Conservation (phyloP, 176 grass and related monocot species). For the Elymus sibiricus region DNA sequence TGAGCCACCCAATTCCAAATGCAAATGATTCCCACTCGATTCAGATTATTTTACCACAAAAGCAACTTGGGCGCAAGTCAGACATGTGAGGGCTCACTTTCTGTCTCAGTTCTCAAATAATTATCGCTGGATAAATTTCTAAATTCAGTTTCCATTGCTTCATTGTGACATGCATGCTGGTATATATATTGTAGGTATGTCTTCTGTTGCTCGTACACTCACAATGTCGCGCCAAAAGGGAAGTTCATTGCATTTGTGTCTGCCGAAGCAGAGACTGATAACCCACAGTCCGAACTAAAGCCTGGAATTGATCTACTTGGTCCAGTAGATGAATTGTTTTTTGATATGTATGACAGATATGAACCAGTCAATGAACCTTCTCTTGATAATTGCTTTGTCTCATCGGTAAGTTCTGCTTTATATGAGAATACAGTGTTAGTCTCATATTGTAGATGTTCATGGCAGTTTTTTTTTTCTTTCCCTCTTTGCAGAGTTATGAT, state of each 20-base stretch:
- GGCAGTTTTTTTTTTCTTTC: neutral
- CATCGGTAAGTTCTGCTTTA: slow-evolving; percentile 39
- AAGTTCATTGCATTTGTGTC: slow-evolving; percentile 96
- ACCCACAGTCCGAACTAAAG: slow-evolving; percentile 57
- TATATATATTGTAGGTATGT: slow-evolving; percentile 67
- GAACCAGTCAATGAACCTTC: slow-evolving; percentile 79
- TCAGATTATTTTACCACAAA: slow-evolving; percentile 86
- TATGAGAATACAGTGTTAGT: neutral
- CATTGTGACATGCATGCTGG: slow-evolving; percentile 25
- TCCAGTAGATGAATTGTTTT: slow-evolving; percentile 78
- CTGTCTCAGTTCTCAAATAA: neutral
- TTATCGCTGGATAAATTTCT: neutral
- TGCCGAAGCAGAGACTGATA: slow-evolving; percentile 73
- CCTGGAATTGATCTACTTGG: slow-evolving; percentile 86
- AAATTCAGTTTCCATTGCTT: slow-evolving; percentile 4
- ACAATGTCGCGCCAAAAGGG: slow-evolving; percentile 79
- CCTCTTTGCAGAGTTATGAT: slow-evolving; percentile 76
- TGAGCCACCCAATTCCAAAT: slow-evolving; percentile 82
- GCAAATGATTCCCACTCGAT: slow-evolving; percentile 73
- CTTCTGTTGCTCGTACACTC: slow-evolving; percentile 89
- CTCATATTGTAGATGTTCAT: slow-evolving; percentile 3
- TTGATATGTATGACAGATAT: slow-evolving; percentile 84
- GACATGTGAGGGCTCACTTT: slow-evolving; percentile 63
- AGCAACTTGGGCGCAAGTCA: slow-evolving; percentile 86
- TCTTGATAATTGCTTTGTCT: slow-evolving; percentile 88